These are phyloP conservation scores for Backusella mclennaniae DNA, from an alignment of 192 early-diverging fungal species.

Conservation along the genomic window DNA sequence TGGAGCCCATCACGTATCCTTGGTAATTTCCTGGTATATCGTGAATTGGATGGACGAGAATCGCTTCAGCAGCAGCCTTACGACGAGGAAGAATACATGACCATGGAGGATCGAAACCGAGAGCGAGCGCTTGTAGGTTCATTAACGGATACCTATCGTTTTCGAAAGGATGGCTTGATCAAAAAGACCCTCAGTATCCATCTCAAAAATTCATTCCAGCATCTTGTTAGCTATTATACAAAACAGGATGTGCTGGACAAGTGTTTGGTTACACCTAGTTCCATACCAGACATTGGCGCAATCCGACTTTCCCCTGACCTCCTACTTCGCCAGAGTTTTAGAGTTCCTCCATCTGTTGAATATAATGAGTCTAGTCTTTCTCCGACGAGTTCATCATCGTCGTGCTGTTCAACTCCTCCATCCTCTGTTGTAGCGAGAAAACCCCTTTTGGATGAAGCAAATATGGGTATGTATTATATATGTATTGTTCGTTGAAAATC, in stretches of 20 bases:
- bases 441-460: neutral
- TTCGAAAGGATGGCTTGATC: conserved; percentile 62
- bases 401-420: neutral
- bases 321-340: conserved; percentile 52
- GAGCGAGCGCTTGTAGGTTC: conserved; percentile 57
- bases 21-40: conserved; percentile 82
- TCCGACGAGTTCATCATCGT: neutral
- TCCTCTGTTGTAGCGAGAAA: neutral
- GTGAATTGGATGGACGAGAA: conserved; percentile 54
- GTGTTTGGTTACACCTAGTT: conserved; percentile 45
- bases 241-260: conserved; percentile 54
- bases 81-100: neutral
- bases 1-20: conserved; percentile 85
- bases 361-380: conserved; percentile 7
- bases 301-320: conserved; percentile 56
- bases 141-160: conserved; percentile 53
- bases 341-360: conserved; percentile 32
- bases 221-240: conserved; percentile 58
- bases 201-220: conserved; percentile 56
- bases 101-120: conserved; percentile 1
- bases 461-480: neutral
- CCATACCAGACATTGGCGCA: conserved; percentile 41
- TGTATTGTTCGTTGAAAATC: neutral
- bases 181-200: conserved; percentile 78
- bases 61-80: neutral